Base-by-base conservation (phyloP, 1,284 basidiomycete species). In the Cryptococcus wingfieldii region DNA sequence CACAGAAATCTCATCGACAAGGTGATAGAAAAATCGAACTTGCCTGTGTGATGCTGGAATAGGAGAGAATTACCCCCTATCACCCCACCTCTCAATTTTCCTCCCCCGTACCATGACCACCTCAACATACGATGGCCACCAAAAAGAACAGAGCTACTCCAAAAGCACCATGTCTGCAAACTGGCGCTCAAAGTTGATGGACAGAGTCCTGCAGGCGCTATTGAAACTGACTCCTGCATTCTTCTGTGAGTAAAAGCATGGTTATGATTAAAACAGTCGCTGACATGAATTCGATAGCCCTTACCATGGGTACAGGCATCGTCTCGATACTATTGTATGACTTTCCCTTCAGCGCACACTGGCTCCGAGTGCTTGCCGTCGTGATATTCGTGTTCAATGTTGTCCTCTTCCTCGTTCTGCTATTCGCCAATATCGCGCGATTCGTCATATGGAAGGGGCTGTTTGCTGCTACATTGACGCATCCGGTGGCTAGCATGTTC, bases 301-400 rank as follows among this genome's bases (percentile, higher is more conserved):
- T 72, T 45, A 77, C 67, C 51, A 78, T 80, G 79, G 79, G 80
- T 1, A 80, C 79, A 0, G 79, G 79, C 9, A 79, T 80, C 60
- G 62, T 71, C 2, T 74, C 76, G 0, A 77, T 80, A 42, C 60
- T 81, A 4, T 68, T 80, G 2, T 69, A 79, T 59, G 72, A 76
- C 57, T 65, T 80, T 23, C 80, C 80, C 0, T 81, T 79, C 60
- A 68, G 71, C 16, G 78, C 77, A 38, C 46, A 47, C 4, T 78
- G 79, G 56, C 67, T 80, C 1, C 57, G 69, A 38, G 62, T 62
- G 38, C 66, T 80, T 51, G 74, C 73, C 14, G 64, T 69, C 18
- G 74, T 81, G 38, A 79, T 89, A 65, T 87, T 89, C 69, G 81
- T 84, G 60, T 75, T 89, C 54, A 86, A 89, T 67, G 70, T 88